These are phyloP conservation scores for Monilinia laxa DNA, from an alignment of 2,329 filamentous ascomycete species.

Conservation along the genomic window DNA sequence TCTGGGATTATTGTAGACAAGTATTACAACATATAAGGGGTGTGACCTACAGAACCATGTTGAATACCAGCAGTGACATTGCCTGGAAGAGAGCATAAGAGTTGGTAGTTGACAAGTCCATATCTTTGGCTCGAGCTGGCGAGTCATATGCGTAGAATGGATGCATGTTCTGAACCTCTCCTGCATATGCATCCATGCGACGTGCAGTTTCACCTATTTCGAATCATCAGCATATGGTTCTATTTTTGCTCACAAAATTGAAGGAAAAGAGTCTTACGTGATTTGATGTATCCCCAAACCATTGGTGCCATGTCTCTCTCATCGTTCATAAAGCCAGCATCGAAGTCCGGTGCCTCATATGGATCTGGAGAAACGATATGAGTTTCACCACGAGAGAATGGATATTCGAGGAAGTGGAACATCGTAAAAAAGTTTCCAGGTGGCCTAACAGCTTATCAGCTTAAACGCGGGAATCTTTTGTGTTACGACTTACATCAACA, in stretches of 20 bases:
- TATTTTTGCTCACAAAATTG: background rate
- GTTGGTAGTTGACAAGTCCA: constrained; percentile 74
- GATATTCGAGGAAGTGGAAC: constrained; percentile 57
- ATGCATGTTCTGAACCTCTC: constrained; percentile 55
- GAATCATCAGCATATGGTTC: background rate
- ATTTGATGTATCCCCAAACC: constrained; percentile 63
- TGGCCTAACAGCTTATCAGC: constrained; percentile 47
- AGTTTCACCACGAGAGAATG: constrained; percentile 59
- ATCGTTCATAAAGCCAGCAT: constrained; percentile 83
- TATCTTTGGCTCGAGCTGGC: constrained; percentile 66
- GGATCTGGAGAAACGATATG: constrained; percentile 61
- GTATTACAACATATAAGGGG: background rate
- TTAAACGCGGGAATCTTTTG: background rate
- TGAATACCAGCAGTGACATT: constrained; percentile 45
- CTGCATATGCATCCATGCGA: constrained; percentile 53
- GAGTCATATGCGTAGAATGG: constrained; percentile 72
- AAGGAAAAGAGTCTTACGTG: constrained; percentile 58
- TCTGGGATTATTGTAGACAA: background rate
- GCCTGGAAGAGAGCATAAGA: constrained; percentile 67
- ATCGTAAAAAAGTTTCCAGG: constrained; percentile 53
- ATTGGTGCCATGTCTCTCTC: constrained; percentile 81
- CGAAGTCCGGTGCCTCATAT: constrained; percentile 74
- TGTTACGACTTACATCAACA: constrained; percentile 50
- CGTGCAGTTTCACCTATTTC: constrained; percentile 59
- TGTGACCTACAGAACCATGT: constrained; percentile 45